Evolutionary conservation across 2,329 filamentous ascomycete species (phyloP).

Genomic region (Alternaria metachromatica): DNA sequence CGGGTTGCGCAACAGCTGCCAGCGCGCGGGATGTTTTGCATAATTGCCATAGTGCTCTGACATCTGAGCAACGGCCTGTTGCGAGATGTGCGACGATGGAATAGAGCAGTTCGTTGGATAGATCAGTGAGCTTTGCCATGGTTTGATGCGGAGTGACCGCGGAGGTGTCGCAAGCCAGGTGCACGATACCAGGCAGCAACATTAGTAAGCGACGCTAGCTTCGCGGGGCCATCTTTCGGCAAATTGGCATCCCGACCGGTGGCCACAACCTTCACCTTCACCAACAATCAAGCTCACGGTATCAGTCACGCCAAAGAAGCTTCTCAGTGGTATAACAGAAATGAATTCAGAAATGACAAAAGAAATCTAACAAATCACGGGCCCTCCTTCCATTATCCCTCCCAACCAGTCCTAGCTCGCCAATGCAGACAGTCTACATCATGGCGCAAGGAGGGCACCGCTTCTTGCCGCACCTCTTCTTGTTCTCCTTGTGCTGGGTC

Average conservation of each 20-base stretch:
- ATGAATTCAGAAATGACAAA: neutral
- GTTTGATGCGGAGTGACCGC: neutral
- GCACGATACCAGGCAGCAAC: neutral
- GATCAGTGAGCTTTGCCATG: slow-evolving; percentile 7
- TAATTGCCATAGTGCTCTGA: slow-evolving; percentile 2
- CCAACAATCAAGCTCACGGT: neutral
- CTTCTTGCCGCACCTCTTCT: neutral
- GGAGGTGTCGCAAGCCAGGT: neutral
- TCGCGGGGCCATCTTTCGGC: neutral
- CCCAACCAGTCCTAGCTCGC: neutral
- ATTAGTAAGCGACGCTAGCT: neutral
- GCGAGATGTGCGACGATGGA: slow-evolving; percentile 1
- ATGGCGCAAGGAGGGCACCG: neutral
- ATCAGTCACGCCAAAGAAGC: neutral
- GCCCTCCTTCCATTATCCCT: neutral
- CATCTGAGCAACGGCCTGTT: neutral
- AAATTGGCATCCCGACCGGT: neutral
- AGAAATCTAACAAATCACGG: neutral
- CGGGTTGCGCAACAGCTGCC: slow-evolving; percentile 7
- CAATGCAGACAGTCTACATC: neutral
- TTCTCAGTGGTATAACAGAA: neutral
- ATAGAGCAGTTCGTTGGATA: slow-evolving; percentile 14
- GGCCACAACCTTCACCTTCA: neutral
- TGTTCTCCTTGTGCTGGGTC: neutral
- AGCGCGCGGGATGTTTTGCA: slow-evolving; percentile 9